These are phyloP conservation scores for Rosellinia necatrix DNA, from an alignment of 2,329 filamentous ascomycete species.

Conservation along the genomic window DNA sequence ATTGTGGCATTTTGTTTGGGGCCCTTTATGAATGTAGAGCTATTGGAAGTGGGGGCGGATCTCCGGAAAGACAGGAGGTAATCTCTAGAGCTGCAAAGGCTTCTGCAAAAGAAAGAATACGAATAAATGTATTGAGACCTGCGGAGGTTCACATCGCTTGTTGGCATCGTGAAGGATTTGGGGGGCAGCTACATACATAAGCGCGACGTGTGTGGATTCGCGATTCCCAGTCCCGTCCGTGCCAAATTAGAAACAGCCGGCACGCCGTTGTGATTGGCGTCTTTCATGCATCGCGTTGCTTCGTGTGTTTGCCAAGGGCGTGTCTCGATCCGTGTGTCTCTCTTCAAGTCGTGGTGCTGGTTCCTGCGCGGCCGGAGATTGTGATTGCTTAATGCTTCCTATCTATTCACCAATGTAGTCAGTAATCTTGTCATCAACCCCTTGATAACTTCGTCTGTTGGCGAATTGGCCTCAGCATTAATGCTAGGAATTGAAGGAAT, in stretches of 20 bases:
- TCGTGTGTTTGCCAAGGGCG: conserved; percentile 11
- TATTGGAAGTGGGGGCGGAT: too few relatives aligned
- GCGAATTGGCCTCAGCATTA: not conserved
- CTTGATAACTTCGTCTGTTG: not conserved
- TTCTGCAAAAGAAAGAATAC: too few relatives aligned
- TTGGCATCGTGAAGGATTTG: not conserved
- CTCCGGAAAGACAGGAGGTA: too few relatives aligned
- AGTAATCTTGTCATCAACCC: not conserved
- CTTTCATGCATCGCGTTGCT: conserved; percentile 9
- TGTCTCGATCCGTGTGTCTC: conserved; percentile 1
- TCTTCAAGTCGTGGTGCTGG: not conserved
- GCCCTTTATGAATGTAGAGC: too few relatives aligned
- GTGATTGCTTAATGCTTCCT: not conserved
- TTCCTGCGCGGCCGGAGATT: not conserved
- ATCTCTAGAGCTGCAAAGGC: too few relatives aligned
- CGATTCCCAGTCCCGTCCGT: conserved; percentile 11
- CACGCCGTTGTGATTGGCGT: conserved; percentile 19
- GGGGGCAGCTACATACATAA: not conserved
- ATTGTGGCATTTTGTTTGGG: too few relatives aligned
- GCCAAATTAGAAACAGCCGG: conserved; percentile 24
- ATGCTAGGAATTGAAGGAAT: too few relatives aligned
- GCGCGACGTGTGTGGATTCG: conserved; percentile 17
- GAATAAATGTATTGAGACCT: not conserved
- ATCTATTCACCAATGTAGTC: not conserved
- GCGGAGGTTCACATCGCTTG: not conserved